Evolutionary conservation across 2,329 filamentous ascomycete genomes (phyloP).

Genomic region (Pseudogymnoascus sp.): DNA sequence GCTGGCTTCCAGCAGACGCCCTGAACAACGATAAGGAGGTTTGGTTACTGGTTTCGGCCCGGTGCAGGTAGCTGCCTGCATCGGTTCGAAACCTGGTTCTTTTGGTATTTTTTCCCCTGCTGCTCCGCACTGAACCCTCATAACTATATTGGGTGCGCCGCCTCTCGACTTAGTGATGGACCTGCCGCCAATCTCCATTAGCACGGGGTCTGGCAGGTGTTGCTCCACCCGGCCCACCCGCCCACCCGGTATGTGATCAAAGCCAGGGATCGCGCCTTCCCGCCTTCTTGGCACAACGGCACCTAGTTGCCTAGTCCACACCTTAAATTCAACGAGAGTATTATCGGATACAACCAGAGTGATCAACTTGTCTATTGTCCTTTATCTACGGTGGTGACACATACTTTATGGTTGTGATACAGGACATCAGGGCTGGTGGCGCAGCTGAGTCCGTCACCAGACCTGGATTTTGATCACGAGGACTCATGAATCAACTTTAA

Average conservation of each 20-base stretch:
- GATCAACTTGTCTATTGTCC: not conserved
- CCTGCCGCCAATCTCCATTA: too few relatives aligned
- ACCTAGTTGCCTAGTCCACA: not conserved
- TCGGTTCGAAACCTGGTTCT: not conserved
- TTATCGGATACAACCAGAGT: not conserved
- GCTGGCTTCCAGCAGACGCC: too few relatives aligned
- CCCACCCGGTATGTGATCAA: too few relatives aligned
- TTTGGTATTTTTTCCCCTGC: not conserved
- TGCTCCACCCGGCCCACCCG: too few relatives aligned
- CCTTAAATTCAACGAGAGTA: not conserved
- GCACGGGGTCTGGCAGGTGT: too few relatives aligned
- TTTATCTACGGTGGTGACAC: not conserved
- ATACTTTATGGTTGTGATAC: not conserved
- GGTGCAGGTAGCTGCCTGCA: not conserved
- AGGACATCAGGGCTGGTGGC: not conserved
- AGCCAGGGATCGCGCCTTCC: too few relatives aligned
- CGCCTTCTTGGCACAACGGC: too few relatives aligned
- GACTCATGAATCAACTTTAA: not conserved
- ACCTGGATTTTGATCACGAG: too few relatives aligned
- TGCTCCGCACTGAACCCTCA: too few relatives aligned
- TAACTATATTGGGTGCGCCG: too few relatives aligned
- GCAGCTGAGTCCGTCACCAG: not conserved
- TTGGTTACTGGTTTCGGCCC: not conserved
- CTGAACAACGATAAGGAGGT: too few relatives aligned
- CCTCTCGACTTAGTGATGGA: too few relatives aligned